Evolutionary conservation across 441 rosid genomes (phyloP).

Genomic region (Raphanus hybrid): DNA sequence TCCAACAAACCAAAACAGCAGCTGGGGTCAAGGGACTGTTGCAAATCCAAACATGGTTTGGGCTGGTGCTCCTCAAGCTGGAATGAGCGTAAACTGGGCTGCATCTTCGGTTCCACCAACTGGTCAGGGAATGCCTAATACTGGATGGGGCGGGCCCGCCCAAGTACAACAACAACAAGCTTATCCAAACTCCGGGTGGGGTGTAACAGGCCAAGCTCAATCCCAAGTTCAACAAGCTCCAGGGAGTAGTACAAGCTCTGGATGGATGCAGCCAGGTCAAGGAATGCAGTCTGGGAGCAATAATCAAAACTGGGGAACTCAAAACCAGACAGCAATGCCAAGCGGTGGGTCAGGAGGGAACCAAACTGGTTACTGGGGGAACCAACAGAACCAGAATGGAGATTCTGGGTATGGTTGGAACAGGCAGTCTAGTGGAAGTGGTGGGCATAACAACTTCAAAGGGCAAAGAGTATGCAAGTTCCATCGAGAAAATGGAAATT

Average conservation of each 20-base stretch:
- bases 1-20: constrained; percentile 49
- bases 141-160: constrained; percentile 58
- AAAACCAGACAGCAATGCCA: constrained; percentile 44
- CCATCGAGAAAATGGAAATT: constrained; percentile 70
- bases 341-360: constrained; percentile 54
- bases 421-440: constrained; percentile 58
- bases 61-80: constrained; percentile 60
- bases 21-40: constrained; percentile 58
- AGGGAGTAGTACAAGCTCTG: constrained; percentile 43
- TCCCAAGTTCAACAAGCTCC: constrained; percentile 36
- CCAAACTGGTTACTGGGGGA: constrained; percentile 55
- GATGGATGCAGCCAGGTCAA: constrained; percentile 64
- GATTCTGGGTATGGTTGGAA: constrained; percentile 75
- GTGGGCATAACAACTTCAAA: constrained; percentile 51
- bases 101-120: constrained; percentile 49
- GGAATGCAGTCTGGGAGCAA: constrained; percentile 49
- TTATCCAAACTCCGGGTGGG: constrained; percentile 43
- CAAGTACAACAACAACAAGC: constrained; percentile 67
- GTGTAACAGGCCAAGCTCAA: constrained; percentile 41
- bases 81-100: constrained; percentile 56
- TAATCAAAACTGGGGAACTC: constrained; percentile 54
- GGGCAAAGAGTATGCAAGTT: constrained; percentile 78
- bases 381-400: constrained; percentile 60
- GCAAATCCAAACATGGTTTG: constrained; percentile 64
- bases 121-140: constrained; percentile 48